phyloP scores from a whole-genome alignment of 2,329 filamentous ascomycete species.

The Cladophialophora bantiana region DNA sequence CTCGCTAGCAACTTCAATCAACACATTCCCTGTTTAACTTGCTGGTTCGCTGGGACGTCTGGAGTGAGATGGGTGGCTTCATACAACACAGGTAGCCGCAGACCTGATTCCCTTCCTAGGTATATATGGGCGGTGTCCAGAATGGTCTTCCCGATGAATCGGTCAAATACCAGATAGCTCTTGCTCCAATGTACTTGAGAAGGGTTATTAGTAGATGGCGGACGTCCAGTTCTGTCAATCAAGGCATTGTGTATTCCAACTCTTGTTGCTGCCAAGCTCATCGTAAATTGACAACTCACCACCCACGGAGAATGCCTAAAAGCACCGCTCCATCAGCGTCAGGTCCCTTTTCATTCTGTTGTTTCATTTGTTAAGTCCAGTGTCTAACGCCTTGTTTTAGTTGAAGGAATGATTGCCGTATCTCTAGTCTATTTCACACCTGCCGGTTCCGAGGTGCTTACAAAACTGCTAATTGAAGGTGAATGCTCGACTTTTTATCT shows the following conservation, averaged over 20 bases:
- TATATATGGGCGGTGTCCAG: no score
- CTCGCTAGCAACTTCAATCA: no score
- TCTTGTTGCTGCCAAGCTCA: neutral
- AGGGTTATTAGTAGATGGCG: neutral
- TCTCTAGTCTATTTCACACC: slow-evolving; percentile 19
- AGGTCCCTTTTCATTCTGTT: neutral
- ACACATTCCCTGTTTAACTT: no score
- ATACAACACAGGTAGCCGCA: no score
- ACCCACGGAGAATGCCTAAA: neutral
- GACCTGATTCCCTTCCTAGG: no score
- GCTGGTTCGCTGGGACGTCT: no score
- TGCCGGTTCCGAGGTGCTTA: slow-evolving; percentile 4
- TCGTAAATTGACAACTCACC: neutral
- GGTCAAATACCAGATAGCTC: neutral
- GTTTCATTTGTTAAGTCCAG: neutral
- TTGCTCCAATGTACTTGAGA: neutral
- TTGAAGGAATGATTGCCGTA: slow-evolving; percentile 9
- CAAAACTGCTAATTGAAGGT: slow-evolving; percentile 13
- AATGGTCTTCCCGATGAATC: neutral
- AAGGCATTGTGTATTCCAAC: neutral
- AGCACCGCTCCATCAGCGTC: neutral
- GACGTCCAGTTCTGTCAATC: neutral
- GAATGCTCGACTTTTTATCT: slow-evolving; percentile 13
- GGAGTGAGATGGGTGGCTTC: no score
- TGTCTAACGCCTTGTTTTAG: neutral